Conservation (phyloP, 768 basidiomycete genomes). For the Cyclocybe cylindracea region DNA sequence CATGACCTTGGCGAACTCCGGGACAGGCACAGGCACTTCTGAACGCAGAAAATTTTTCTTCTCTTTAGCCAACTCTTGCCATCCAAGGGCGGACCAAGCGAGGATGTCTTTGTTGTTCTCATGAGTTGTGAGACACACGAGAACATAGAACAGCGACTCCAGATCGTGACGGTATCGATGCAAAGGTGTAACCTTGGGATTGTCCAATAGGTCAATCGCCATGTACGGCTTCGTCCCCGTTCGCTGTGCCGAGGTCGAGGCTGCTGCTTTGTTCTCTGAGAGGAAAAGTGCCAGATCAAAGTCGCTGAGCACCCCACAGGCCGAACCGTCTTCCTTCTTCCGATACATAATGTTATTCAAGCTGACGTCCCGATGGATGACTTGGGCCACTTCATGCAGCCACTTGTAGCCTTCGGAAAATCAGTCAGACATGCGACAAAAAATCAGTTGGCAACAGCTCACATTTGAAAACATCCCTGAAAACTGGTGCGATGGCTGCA, state of each 20-base stretch:
- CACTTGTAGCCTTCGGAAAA: too few relatives aligned
- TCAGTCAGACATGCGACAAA: too few relatives aligned
- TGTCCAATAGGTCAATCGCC: conserved; percentile 18
- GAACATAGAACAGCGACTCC: conserved; percentile 13
- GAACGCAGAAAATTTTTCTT: neutral
- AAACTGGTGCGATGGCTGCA: too few relatives aligned
- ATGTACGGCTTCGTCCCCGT: conserved; percentile 17
- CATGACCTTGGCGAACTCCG: neutral
- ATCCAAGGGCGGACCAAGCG: neutral
- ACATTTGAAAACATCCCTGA: too few relatives aligned
- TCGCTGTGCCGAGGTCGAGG: conserved; percentile 19
- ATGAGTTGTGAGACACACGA: conserved; percentile 1
- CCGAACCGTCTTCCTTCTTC: too few relatives aligned
- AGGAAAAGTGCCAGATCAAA: too few relatives aligned
- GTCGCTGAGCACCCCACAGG: too few relatives aligned
- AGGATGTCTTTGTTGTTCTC: neutral
- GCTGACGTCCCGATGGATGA: too few relatives aligned
- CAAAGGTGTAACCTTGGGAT: neutral
- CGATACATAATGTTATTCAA: too few relatives aligned
- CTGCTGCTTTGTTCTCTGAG: too few relatives aligned
- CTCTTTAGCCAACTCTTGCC: neutral
- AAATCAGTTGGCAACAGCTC: too few relatives aligned
- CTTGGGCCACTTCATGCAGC: too few relatives aligned
- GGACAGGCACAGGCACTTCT: neutral
- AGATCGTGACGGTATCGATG: conserved; percentile 14